These are phyloP conservation scores for Arabidopsis arenosa DNA, from an alignment of 345 rosid genomes.

Conservation along the genomic window DNA sequence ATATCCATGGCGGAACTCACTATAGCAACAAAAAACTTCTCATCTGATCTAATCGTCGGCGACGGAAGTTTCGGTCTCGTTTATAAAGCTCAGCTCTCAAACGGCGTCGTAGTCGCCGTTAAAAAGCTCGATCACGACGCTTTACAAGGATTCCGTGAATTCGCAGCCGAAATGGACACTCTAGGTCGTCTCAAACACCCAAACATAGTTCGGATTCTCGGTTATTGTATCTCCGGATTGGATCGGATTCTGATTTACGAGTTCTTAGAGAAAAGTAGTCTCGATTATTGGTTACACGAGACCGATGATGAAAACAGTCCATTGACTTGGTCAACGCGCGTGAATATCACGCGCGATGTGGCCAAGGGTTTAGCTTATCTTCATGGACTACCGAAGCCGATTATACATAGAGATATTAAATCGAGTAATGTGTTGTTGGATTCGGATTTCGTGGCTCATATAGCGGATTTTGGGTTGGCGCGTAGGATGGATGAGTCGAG, in stretches of 20 bases:
- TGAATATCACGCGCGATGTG: conserved; percentile 56
- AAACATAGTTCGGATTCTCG: conserved; percentile 76
- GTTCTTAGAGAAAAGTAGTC: conserved; percentile 71
- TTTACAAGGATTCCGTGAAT: conserved; percentile 87
- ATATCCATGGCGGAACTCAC: conserved; percentile 75
- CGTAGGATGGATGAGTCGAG: conserved; percentile 54
- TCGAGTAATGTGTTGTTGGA: conserved; percentile 80
- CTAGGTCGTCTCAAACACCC: conserved; percentile 62
- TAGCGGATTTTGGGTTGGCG: conserved; percentile 86
- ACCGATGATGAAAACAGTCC: conserved; percentile 14
- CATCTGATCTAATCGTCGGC: conserved; percentile 71
- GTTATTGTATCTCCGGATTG: conserved; percentile 68
- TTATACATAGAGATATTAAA: conserved; percentile 88
- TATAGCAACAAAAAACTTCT: conserved; percentile 68
- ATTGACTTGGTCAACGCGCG: conserved; percentile 66
- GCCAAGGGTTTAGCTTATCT: conserved; percentile 76
- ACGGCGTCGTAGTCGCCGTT: conserved; percentile 71
- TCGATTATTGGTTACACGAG: conserved; percentile 81
- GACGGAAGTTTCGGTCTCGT: conserved; percentile 94
- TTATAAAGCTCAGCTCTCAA: conserved; percentile 62
- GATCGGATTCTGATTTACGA: conserved; percentile 82
- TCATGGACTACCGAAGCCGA: conserved; percentile 67
- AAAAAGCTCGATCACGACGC: conserved; percentile 85
- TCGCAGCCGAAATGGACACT: conserved; percentile 90
- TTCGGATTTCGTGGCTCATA: conserved; percentile 62